Evolutionary conservation across 2,329 filamentous ascomycete species (phyloP).

Genomic region (Trichoderma breve): DNA sequence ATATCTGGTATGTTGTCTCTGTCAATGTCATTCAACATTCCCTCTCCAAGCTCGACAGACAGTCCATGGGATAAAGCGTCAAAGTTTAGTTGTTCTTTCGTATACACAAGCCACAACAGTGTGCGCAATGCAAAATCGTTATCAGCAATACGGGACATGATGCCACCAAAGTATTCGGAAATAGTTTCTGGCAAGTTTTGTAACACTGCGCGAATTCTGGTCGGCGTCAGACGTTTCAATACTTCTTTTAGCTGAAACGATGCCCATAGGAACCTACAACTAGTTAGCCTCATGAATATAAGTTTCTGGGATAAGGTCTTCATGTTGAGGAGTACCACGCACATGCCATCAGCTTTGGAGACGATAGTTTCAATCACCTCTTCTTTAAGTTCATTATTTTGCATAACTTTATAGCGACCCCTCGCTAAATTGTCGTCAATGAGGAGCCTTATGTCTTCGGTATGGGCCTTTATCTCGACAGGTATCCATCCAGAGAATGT

Average conservation of each 20-base stretch:
- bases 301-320: background rate
- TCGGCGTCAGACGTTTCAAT: no score
- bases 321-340: background rate
- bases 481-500: background rate
- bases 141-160: background rate
- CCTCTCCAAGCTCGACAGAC: background rate
- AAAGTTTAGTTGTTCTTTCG: background rate
- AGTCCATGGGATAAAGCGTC: background rate
- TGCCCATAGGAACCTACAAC: background rate
- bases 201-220: background rate
- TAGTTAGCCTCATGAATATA: background rate
- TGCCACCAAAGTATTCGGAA: rapidly evolving
- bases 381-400: no score
- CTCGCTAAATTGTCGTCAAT: background rate
- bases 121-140: background rate
- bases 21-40: background rate
- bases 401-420: no score
- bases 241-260: background rate
- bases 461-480: background rate
- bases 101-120: background rate
- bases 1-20: background rate
- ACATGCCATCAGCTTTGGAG: background rate
- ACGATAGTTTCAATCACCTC: background rate
- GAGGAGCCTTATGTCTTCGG: background rate
- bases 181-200: background rate